Base-by-base conservation (phyloP, 192 early-diverging fungal genomes). In the Mortierella antarctica region DNA sequence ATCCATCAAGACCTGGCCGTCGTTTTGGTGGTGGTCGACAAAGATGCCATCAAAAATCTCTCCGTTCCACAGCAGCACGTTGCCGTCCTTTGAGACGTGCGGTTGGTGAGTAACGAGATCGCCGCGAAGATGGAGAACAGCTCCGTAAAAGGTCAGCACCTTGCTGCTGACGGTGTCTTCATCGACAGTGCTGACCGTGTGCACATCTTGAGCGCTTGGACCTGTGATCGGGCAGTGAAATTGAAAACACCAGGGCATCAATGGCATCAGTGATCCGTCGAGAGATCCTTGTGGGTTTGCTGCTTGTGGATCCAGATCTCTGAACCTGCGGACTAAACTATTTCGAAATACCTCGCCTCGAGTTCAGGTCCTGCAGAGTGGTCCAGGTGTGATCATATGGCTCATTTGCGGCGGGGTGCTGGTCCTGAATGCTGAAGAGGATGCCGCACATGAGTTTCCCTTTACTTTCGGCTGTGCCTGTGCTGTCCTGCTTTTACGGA, bases 1-100 rank as follows among this genome's bases (percentile, higher is more conserved):
- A 50, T 58, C 55, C 77, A 80, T 80, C 5, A 80, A 65, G 6
- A 80, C 70, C 20, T 62, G 17, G 0, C 77, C 77, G 17, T 80
- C 77, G 55, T 73, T 69, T 45, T 71, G 45, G 49, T 75, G 69
- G 55, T 75, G 71, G 56, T 69, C 71, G 40, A 94, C 88, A 39
- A 88, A 73, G 5, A 94, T 76, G 1, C 94, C 95, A 51, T 84
- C 88, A 86, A 96, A 98, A 23, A 97, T 88, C 73, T 98, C 97
- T 31, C 97, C 97, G 80, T 98, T 98, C 93, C 93, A 95, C 75
- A 89, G 84, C 17, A 94, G 76, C 17, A 92, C 65, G 55, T 93
- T 85, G 20, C 84, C 80, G 15, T 78, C 62, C 7, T 49, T n/a
- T 52, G 83, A 78, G 23, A 86, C 65, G 23, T 90, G 74, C 0